Conservation (phyloP, 305 asterid genomes). For the Withania somnifera region DNA sequence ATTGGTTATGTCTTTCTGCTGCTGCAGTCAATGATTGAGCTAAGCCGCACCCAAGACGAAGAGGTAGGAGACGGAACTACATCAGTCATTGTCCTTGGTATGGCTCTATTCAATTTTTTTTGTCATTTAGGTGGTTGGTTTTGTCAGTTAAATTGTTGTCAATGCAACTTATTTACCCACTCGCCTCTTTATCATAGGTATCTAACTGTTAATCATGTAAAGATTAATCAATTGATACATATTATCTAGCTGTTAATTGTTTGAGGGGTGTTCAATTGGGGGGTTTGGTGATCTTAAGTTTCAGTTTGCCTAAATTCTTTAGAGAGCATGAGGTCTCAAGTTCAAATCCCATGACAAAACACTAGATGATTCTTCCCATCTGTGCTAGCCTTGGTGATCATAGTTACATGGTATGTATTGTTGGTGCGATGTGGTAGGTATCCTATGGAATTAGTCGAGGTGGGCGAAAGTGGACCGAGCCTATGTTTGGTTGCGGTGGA, state of each 20-base stretch:
- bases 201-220: background rate
- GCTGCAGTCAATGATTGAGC: slow-evolving; percentile 93
- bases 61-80: slow-evolving; percentile 99
- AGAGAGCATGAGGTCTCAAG: too few relatives aligned
- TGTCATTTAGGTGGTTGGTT: slow-evolving; percentile 3
- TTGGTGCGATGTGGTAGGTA: too few relatives aligned
- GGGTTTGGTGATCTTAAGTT: too few relatives aligned
- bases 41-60: slow-evolving; percentile 97
- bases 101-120: slow-evolving; percentile 8
- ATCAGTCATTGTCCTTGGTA: slow-evolving; percentile 94
- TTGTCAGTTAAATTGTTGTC: background rate
- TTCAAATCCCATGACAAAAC: too few relatives aligned
- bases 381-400: too few relatives aligned
- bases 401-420: too few relatives aligned
- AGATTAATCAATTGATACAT: background rate
- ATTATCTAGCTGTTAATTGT: too few relatives aligned
- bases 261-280: too few relatives aligned
- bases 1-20: slow-evolving; percentile 8
- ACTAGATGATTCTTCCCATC: too few relatives aligned
- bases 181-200: background rate
- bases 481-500: background rate
- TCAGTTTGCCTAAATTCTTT: too few relatives aligned
- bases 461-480: too few relatives aligned
- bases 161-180: background rate
- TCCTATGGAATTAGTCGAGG: too few relatives aligned